phyloP scores from a whole-genome alignment of 2,329 filamentous ascomycete genomes.

The Phialocephala sp. region DNA sequence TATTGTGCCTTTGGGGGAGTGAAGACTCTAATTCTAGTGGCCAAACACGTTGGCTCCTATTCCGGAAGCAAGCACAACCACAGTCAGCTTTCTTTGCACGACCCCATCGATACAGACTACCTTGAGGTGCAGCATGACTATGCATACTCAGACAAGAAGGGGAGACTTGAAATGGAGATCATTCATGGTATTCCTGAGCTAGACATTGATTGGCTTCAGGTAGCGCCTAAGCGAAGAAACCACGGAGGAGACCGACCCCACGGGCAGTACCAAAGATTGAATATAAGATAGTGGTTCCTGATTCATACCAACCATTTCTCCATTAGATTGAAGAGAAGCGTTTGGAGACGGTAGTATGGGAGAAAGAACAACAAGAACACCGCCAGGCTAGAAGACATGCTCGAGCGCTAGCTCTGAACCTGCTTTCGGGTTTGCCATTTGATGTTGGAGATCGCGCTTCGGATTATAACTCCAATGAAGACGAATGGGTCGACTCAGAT shows the following conservation, averaged over 20 bases:
- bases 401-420: not conserved
- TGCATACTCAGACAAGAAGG: not conserved
- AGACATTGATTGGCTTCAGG: not conserved
- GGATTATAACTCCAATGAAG: not conserved
- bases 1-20: not conserved
- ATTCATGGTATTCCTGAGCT: not conserved
- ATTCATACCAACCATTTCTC: not conserved
- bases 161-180: not conserved
- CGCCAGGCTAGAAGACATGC: not conserved
- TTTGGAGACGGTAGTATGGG: not conserved
- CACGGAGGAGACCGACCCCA: not conserved
- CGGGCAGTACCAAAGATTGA: not conserved
- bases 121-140: not conserved
- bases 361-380: not conserved
- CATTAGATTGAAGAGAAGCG: not conserved
- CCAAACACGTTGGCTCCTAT: not conserved
- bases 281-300: conserved; percentile 6
- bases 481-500: not conserved
- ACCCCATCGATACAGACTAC: not conserved
- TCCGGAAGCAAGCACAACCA: not conserved
- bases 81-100: not conserved
- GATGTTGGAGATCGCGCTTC: not conserved
- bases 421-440: not conserved
- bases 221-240: not conserved
- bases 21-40: not conserved